A percentile compares a stretch with the other conserved stretches of the same genome.
These are phyloP conservation scores for Triangularia verruculosa DNA, from an alignment of 2,329 filamentous ascomycete genomes.

Conservation along the genomic window DNA sequence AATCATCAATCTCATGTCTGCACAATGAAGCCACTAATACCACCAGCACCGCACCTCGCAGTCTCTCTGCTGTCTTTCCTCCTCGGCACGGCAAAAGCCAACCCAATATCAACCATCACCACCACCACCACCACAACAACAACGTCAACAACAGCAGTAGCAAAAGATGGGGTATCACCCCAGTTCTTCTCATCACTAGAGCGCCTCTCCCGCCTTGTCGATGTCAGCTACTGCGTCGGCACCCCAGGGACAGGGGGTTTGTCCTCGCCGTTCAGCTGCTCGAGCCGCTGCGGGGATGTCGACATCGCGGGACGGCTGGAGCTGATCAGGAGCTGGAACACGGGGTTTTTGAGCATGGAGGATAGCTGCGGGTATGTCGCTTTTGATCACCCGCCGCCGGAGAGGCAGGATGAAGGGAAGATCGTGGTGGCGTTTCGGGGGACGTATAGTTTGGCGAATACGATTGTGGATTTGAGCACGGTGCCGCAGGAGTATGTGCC, in stretches of 20 bases:
- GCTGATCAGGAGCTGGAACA: constrained; percentile 84
- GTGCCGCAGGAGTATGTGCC: constrained; percentile 87
- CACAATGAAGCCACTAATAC: neutral
- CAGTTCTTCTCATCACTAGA: constrained; percentile 77
- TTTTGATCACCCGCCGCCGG: constrained; percentile 56
- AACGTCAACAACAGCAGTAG: neutral
- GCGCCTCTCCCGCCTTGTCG: constrained; percentile 84
- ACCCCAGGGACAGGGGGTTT: constrained; percentile 62
- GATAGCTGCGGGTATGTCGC: constrained; percentile 95
- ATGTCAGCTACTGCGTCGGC: constrained; percentile 92
- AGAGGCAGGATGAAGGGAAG: constrained; percentile 30
- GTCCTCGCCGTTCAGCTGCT: constrained; percentile 76
- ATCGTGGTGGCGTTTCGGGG: constrained; percentile 90
- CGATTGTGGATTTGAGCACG: constrained; percentile 84
- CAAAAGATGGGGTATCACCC: constrained; percentile 46
- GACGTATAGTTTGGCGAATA: constrained; percentile 91
- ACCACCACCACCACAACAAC: neutral
- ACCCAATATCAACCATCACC: neutral
- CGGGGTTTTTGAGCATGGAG: constrained; percentile 70
- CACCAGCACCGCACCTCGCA: too few relatives aligned
- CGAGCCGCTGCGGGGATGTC: constrained; percentile 82
- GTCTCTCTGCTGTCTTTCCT: neutral
- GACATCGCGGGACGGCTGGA: constrained; percentile 58
- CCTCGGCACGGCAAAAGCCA: neutral
- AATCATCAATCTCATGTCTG: neutral